Base-by-base conservation (phyloP, 306 rosid genomes). In the Chamaecrista fasciculata region DNA sequence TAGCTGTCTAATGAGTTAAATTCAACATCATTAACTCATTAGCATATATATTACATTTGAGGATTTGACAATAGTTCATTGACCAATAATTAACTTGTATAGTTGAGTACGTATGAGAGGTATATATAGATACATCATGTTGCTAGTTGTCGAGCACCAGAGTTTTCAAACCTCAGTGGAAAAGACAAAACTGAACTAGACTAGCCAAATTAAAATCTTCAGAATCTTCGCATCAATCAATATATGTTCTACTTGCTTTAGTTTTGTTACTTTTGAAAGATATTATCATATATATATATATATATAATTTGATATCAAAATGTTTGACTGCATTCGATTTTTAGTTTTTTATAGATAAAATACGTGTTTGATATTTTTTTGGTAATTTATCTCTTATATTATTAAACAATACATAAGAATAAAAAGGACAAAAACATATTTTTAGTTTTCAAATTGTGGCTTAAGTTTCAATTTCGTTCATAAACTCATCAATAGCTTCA, bases 181-280 rank as follows among this genome's bases (percentile, higher is more conserved):
- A 71, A 71, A 49, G 73, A 65, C 81, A 77, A 66, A 39, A 48
- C 14, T 55, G 34, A 57, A 65, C 9, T 56, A 65, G 63, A 71
- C 14, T 48, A 59, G 39, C 29, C 29, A 47, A 65, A 77, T 28
- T 50, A 47, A 16, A 46, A 71, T 71, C 73, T 71, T 52, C 11
- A 36, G 47, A 33, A 62, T 76, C 53, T 25, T 12, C 52, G 56
- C 37, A 24, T 62, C 20, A 33, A 56, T 51, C 68, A 64, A 46
- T 57, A 9, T 51, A 34, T 28, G 23, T 46, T 19, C 56, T 36
- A 57, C 37, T 71, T 58, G 23, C 11, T 47, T 40, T 64, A 49
- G 47, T 77, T 77, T 64, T 36, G 70, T 36, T 71, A 31, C n/a
- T n/a, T n/a, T 33, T 18, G 18, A 6, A 14, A 52, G 71, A 28